Conservation (phyloP, 805 yeast genomes). For the Starmerella potacharoeniae region DNA sequence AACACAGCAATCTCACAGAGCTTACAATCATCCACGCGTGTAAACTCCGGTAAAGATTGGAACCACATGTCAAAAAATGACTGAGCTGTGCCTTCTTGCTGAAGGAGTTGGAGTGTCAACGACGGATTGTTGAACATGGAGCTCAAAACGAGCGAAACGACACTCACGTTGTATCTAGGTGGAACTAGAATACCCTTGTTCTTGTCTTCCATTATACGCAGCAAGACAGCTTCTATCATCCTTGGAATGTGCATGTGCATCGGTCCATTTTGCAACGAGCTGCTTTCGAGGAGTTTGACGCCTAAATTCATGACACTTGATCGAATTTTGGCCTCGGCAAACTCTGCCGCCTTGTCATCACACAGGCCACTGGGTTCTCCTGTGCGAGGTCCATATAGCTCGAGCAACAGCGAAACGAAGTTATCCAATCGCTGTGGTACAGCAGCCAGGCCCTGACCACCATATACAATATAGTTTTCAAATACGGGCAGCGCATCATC, state of each 20-base stretch:
- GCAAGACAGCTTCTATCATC: slow-evolving; percentile 9
- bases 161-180: slow-evolving; percentile 36
- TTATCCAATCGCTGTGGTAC: slow-evolving; percentile 33
- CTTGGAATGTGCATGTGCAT: slow-evolving; percentile 11
- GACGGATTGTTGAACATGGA: slow-evolving; percentile 51
- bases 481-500: slow-evolving; percentile 69
- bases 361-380: not conserved
- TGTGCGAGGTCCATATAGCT: slow-evolving; percentile 32
- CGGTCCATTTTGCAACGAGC: slow-evolving; percentile 18
- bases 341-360: slow-evolving; percentile 34
- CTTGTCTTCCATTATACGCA: slow-evolving; percentile 13
- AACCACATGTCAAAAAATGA: slow-evolving; percentile 60
- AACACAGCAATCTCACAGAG: slow-evolving; percentile 59
- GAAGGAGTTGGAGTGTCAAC: slow-evolving; percentile 41
- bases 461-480: slow-evolving; percentile 60
- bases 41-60: slow-evolving; percentile 40
- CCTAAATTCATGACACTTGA: slow-evolving; percentile 58
- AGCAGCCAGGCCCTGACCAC: slow-evolving; percentile 37
- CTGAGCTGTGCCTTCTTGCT: slow-evolving; percentile 35
- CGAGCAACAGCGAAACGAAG: slow-evolving; percentile 39
- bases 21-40: slow-evolving; percentile 72
- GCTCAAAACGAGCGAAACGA: slow-evolving; percentile 53
- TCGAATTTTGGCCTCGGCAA: slow-evolving; percentile 45
- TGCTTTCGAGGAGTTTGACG: slow-evolving; percentile 44
- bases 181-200: slow-evolving; percentile 18